Base-by-base conservation (phyloP, 2,329 filamentous ascomycete genomes). In the Colletotrichum chlorophyti region DNA sequence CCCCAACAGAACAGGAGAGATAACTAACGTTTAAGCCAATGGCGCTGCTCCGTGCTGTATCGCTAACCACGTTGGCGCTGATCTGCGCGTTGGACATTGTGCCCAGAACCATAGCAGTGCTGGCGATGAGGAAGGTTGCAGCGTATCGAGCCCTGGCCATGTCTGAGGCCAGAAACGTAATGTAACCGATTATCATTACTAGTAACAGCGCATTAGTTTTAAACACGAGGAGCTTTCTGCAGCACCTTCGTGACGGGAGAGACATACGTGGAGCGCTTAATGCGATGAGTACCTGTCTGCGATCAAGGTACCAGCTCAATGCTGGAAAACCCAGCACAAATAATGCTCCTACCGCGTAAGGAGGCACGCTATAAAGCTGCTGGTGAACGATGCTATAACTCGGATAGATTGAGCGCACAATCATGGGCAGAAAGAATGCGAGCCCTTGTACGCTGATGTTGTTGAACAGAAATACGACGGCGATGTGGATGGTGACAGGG, bases 361-460 rank as follows among this genome's bases (percentile, higher is more conserved):
- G 88, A 0, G 88, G 88, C 0, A 91, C 88, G 0, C 88, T 91
- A 63, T 82, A 82, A 0, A 91, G 82, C 72, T 91, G 89, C 69
- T 90, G 85, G 10, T 75, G 79, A 23, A 89, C 74, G 8, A 85
- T 80, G 12, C 75, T 77, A 52, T 76, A 72, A 3, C 78, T 65
- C 0, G 87, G 87, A 66, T 90, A 91, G 69, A 91, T 91, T 6
- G 83, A 89, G 38, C 74, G 72, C 37, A 91, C 86, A 61, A 92
- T 91, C 0, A 88, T 91, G 0, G 89, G 89, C 0, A 83, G 74
- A 73, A 91, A 92, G 78, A 91, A 90, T 3, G 85, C 85, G 2
- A 91, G 77, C 4, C 88, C 88, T 67, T 91, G 87, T 1, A 91
- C 88, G 0, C 88, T 91, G 68, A 91, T 84, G 71, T 87, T 89